Evolutionary conservation across 2,329 filamentous ascomycete genomes (phyloP).

Genomic region (Aspergillus sp.): DNA sequence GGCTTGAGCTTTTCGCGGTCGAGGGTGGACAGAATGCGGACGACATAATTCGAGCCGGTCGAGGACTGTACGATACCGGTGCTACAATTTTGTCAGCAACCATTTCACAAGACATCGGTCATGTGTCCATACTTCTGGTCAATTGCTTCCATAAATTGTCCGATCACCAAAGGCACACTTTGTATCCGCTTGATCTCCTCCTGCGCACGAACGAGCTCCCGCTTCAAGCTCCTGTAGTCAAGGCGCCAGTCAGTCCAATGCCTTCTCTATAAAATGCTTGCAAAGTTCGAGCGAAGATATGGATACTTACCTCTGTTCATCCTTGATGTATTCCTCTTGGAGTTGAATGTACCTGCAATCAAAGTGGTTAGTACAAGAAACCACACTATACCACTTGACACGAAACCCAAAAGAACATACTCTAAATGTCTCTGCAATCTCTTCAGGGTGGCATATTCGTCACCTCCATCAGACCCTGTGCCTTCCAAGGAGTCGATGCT

Average conservation of each 20-base stretch:
- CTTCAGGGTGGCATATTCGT: slow-evolving; percentile 94
- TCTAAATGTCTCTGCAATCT: slow-evolving; percentile 94
- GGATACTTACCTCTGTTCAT: slow-evolving; percentile 74
- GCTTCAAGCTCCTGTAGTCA: slow-evolving; percentile 71
- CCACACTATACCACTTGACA: slow-evolving; percentile 2
- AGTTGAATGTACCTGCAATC: slow-evolving; percentile 75
- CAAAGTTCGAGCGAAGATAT: background rate
- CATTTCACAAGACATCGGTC: background rate
- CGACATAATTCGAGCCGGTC: slow-evolving; percentile 97
- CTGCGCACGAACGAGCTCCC: slow-evolving; percentile 92
- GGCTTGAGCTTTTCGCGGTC: slow-evolving; percentile 98
- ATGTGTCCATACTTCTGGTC: slow-evolving; percentile 75
- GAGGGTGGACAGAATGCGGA: slow-evolving; percentile 94
- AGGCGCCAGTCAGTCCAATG: background rate
- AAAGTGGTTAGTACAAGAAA: slow-evolving; percentile 12
- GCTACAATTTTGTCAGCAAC: slow-evolving; percentile 42
- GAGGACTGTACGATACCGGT: slow-evolving; percentile 98
- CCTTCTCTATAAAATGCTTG: background rate
- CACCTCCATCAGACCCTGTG: slow-evolving; percentile 68
- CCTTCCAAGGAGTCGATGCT: slow-evolving; percentile 88
- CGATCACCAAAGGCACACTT: slow-evolving; percentile 94
- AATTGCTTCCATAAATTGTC: slow-evolving; percentile 99
- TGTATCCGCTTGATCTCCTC: slow-evolving; percentile 99
- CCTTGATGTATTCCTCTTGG: slow-evolving; percentile 99
- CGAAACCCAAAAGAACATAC: slow-evolving; percentile 45